Percentiles rank a stretch among this genome's conserved stretches.
Evolutionary conservation across 2,329 filamentous ascomycete species (phyloP).

Genomic region (Calonectria henricotiae): DNA sequence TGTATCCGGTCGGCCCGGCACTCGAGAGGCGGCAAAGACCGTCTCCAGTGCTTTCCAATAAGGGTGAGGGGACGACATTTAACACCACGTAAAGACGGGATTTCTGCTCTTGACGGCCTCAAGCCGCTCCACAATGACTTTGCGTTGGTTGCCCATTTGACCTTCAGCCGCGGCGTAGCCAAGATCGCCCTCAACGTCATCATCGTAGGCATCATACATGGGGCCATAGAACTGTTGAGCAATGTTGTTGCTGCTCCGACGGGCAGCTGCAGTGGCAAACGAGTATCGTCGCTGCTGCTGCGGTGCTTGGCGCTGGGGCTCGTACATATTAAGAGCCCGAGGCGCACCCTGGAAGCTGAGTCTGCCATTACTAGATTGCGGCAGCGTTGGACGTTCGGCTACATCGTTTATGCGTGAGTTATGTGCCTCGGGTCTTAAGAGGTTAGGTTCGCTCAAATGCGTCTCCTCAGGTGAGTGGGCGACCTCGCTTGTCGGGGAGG

Average conservation of each 20-base stretch:
- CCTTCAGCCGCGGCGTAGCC: conserved; percentile 95
- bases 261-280: conserved; percentile 66
- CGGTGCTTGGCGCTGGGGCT: conserved; percentile 62
- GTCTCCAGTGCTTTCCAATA: conserved; percentile 25
- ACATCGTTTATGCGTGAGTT: conserved; percentile 41
- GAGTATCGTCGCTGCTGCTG: conserved; percentile 70
- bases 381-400: conserved; percentile 46
- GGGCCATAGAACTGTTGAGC: conserved; percentile 69
- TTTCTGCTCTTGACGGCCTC: conserved; percentile 97
- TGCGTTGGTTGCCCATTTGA: conserved; percentile 91
- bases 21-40: conserved; percentile 21
- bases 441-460: conserved; percentile 46
- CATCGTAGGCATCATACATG: conserved; percentile 75
- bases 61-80: conserved; percentile 49
- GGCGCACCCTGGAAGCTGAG: conserved; percentile 62
- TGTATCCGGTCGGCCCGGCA: conserved; percentile 14
- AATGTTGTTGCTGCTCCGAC: conserved; percentile 67
- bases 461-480: conserved; percentile 60
- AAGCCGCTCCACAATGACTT: conserved; percentile 96
- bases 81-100: conserved; percentile 99
- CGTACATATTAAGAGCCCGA: conserved; percentile 63
- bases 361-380: conserved; percentile 47
- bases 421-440: conserved; percentile 39
- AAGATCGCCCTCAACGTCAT: conserved; percentile 91
- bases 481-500: conserved; percentile 62